A percentile compares a stretch with the other conserved stretches of the same genome.
Evolutionary conservation across 768 basidiomycete species (phyloP).

Genomic region (Tylopilus rubrobrunneus): DNA sequence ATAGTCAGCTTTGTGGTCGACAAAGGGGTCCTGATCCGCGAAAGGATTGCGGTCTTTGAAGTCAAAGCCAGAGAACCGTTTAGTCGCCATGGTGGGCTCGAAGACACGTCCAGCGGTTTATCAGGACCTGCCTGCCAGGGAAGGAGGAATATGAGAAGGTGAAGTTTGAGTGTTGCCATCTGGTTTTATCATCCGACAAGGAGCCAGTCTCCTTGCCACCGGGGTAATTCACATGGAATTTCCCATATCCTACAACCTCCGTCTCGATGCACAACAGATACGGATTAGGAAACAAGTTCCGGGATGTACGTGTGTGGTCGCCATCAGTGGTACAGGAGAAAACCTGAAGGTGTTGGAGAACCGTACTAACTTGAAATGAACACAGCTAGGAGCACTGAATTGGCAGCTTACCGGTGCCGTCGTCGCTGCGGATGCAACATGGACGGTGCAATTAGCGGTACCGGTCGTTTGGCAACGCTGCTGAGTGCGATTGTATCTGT

Average conservation of each 20-base stretch:
- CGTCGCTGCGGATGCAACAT: neutral
- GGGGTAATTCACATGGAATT: constrained; percentile 8
- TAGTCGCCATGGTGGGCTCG: constrained; percentile 30
- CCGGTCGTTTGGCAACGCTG: neutral
- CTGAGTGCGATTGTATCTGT: neutral
- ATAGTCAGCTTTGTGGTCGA: constrained; percentile 31
- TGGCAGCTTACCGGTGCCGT: neutral
- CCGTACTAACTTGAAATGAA: neutral
- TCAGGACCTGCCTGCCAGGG: constrained; percentile 28
- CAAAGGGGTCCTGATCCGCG: constrained; percentile 49
- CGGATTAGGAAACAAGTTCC: neutral
- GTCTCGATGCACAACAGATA: neutral
- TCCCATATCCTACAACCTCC: neutral
- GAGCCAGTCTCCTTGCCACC: neutral
- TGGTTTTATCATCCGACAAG: constrained; percentile 2
- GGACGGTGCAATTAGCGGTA: neutral
- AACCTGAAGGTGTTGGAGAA: neutral
- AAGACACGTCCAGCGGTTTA: constrained; percentile 17
- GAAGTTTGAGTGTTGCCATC: neutral
- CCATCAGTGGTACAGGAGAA: neutral
- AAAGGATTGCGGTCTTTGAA: constrained; percentile 55
- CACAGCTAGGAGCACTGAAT: neutral
- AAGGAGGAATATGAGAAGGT: neutral
- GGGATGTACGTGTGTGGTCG: neutral
- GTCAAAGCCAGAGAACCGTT: constrained; percentile 62